Percentiles rank a stretch among this genome's conserved stretches.
phyloP scores from a whole-genome alignment of 257 asterid genomes.

The Coffea eugenioides region DNA sequence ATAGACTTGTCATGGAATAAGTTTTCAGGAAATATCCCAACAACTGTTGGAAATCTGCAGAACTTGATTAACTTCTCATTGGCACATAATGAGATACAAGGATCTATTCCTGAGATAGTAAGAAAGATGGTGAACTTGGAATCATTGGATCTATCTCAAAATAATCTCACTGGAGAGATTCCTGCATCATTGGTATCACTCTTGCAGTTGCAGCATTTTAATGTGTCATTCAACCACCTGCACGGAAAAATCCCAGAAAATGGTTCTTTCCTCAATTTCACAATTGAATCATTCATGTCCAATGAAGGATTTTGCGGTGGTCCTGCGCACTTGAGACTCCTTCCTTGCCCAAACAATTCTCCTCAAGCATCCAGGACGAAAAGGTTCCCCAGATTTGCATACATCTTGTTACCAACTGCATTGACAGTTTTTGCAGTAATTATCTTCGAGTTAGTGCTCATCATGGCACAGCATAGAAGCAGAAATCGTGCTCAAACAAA shows the following conservation, averaged over 20 bases:
- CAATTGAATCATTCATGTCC: not conserved
- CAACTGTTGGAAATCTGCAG: not conserved
- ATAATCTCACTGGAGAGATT: not conserved
- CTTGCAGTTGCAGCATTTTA: not conserved
- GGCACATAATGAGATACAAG: slow-evolving; percentile 2
- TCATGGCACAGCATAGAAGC: not conserved
- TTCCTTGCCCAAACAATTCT: not conserved
- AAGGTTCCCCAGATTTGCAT: not conserved
- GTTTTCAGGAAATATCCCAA: not conserved
- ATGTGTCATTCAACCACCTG: slow-evolving; percentile 10
- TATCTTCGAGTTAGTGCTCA: not conserved
- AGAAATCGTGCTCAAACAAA: not conserved
- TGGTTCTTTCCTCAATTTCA: slow-evolving; percentile 6
- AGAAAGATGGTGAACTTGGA: not conserved
- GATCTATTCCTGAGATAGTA: slow-evolving; percentile 4
- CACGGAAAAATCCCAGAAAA: not conserved
- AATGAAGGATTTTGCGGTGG: slow-evolving; percentile 13
- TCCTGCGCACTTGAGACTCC: not conserved
- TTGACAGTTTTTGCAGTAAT: not conserved
- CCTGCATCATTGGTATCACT: not conserved
- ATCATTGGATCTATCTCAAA: not conserved
- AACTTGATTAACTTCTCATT: not conserved
- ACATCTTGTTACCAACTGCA: not conserved
- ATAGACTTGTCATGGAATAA: not conserved
- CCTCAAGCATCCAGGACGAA: not conserved